These are phyloP conservation scores for Apiospora marii DNA, from an alignment of 2,329 filamentous ascomycete genomes.

Conservation along the genomic window DNA sequence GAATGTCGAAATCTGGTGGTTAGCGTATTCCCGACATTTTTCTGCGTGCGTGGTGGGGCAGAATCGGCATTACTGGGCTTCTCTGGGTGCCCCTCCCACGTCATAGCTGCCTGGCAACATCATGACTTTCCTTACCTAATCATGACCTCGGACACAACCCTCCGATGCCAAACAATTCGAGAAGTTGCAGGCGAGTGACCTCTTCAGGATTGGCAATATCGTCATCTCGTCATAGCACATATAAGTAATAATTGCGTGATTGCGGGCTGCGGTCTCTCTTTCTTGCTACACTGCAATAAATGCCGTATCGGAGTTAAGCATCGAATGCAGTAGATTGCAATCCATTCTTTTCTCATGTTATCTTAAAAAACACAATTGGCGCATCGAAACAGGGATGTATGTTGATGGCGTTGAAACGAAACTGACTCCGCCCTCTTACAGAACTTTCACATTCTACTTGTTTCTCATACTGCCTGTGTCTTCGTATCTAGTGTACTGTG, in stretches of 20 bases:
- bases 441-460: background rate
- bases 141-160: background rate
- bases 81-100: background rate
- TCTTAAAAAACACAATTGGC: too few relatives aligned
- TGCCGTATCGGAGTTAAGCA: too few relatives aligned
- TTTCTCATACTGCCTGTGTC: background rate
- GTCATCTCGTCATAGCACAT: too few relatives aligned
- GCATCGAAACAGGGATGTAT: too few relatives aligned
- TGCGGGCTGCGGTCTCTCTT: too few relatives aligned
- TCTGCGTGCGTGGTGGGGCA: background rate
- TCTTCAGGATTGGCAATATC: background rate
- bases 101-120: background rate
- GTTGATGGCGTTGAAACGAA: background rate
- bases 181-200: background rate
- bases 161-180: background rate
- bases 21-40: background rate
- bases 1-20: conserved; percentile 6
- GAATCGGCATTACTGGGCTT: background rate
- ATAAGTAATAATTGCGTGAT: background rate
- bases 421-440: background rate
- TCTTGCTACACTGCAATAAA: background rate
- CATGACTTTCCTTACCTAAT: conserved; percentile 7
- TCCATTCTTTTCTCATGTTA: background rate
- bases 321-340: background rate
- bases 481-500: background rate